Percentiles rank a stretch among this genome's conserved stretches.
phyloP scores from a whole-genome alignment of 2,329 filamentous ascomycete genomes.

The Aspergillus thermomutatus region DNA sequence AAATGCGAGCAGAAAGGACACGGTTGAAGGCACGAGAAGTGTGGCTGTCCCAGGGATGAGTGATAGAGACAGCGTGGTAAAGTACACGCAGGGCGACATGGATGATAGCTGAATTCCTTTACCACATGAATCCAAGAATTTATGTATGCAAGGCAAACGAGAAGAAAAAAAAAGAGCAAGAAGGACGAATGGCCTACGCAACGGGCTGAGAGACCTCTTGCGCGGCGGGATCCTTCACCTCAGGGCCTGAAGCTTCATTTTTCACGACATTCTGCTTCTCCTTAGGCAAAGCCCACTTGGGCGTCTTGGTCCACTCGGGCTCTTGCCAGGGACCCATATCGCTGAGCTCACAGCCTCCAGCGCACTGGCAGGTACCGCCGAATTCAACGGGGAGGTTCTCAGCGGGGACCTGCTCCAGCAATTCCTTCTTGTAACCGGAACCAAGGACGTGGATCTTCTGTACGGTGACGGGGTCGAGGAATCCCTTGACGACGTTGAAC shows the following conservation, averaged over 20 bases:
- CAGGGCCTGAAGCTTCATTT: constrained; percentile 24
- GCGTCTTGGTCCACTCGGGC: constrained; percentile 41
- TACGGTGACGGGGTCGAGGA: constrained; percentile 95
- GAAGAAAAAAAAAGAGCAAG: constrained; percentile 1
- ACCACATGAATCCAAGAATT: background rate
- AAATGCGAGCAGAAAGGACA: background rate
- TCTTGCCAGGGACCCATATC: constrained; percentile 83
- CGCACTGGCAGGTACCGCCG: constrained; percentile 78
- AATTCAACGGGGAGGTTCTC: constrained; percentile 88
- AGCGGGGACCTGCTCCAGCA: constrained; percentile 77
- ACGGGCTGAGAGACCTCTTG: constrained; percentile 24
- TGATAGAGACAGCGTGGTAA: background rate
- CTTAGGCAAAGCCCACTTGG: constrained; percentile 42
- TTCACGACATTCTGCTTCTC: constrained; percentile 21
- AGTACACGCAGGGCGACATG: background rate
- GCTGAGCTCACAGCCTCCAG: constrained; percentile 78
- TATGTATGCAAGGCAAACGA: background rate
- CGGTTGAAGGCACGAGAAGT: background rate
- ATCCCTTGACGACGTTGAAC: constrained; percentile 84
- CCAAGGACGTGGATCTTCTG: constrained; percentile 93
- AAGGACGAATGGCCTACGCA: constrained; percentile 23
- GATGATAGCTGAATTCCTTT: background rate
- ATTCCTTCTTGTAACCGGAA: constrained; percentile 73
- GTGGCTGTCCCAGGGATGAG: background rate
- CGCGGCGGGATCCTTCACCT: constrained; percentile 26